These are phyloP conservation scores for Amphichorda felina DNA, from an alignment of 2,329 filamentous ascomycete species.

Conservation along the genomic window DNA sequence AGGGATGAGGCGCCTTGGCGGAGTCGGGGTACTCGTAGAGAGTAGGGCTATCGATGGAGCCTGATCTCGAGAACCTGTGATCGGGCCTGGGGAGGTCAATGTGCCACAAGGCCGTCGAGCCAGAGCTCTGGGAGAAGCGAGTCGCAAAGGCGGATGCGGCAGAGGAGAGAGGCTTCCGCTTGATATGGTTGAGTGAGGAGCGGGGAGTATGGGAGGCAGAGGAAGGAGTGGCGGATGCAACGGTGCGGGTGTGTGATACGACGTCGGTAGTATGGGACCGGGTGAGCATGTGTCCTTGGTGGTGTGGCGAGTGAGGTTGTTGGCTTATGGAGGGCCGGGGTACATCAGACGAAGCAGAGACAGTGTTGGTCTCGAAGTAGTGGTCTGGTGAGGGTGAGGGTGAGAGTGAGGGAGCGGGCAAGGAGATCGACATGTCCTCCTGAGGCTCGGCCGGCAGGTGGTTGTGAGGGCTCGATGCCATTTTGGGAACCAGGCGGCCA, in stretches of 20 bases:
- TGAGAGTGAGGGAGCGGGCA: conserved; percentile 2
- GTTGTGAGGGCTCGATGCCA: conserved; percentile 9
- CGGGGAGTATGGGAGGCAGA: conserved; percentile 6
- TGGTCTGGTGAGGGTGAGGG: conserved; percentile 2
- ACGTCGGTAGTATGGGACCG: conserved; percentile 1
- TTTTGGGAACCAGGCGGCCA: conserved; percentile 6
- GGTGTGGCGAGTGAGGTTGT: conserved; percentile 2
- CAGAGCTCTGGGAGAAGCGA: conserved; percentile 12
- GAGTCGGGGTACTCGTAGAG: conserved; percentile 44
- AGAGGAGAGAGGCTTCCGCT: conserved; percentile 48
- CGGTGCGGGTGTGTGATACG: conserved; percentile 1
- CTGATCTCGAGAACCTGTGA: conserved; percentile 40
- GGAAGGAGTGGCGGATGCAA: conserved; percentile 2
- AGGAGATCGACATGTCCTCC: conserved; percentile 2
- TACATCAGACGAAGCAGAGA: conserved; percentile 24
- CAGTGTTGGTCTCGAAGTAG: conserved; percentile 18
- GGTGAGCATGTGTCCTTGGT: conserved; percentile 1
- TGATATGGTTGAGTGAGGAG: conserved; percentile 26
- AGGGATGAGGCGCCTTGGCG: conserved; percentile 1
- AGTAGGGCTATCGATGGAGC: conserved; percentile 47
- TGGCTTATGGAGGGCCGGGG: conserved; percentile 6
- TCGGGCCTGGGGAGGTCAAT: conserved; percentile 35
- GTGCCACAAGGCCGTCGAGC: conserved; percentile 12
- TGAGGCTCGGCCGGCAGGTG: background rate
- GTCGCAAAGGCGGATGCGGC: conserved; percentile 39